Evolutionary conservation across 257 asterid genomes (phyloP).

Genomic region (Solanum lycopersicoides): DNA sequence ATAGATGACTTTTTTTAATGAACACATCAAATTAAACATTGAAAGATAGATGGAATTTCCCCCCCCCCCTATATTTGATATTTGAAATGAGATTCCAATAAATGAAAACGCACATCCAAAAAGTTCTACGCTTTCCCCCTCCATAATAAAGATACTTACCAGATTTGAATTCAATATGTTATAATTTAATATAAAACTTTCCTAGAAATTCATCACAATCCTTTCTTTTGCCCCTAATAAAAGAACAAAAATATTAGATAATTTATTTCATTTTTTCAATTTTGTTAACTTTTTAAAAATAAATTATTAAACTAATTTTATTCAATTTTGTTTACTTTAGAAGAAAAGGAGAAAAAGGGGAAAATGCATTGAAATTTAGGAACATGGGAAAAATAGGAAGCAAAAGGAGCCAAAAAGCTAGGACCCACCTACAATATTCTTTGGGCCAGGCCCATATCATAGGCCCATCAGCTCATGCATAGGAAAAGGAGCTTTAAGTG

Average conservation of each 20-base stretch:
- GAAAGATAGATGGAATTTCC: no score
- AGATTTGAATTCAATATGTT: neutral
- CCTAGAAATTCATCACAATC: neutral
- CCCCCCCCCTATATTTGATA: accelerated
- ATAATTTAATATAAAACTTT: neutral
- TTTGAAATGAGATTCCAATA: neutral
- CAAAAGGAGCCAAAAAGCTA: neutral
- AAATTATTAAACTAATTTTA: neutral
- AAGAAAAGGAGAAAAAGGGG: neutral
- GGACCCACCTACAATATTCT: slow-evolving; percentile 5
- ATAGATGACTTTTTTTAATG: neutral
- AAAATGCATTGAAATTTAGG: neutral
- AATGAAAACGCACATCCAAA: accelerated
- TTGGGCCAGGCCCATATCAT: neutral
- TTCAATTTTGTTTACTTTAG: neutral
- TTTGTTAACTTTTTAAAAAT: neutral
- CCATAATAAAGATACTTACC: neutral
- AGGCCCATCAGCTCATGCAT: neutral
- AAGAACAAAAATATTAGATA: neutral
- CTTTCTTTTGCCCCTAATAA: neutral
- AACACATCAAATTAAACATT: neutral
- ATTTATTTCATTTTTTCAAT: neutral
- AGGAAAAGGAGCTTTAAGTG: slow-evolving; percentile 1
- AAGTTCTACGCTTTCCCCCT: neutral
- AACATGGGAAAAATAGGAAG: neutral